These are phyloP conservation scores for Neonectria magnoliae DNA, from an alignment of 2,329 filamentous ascomycete genomes.

Conservation along the genomic window DNA sequence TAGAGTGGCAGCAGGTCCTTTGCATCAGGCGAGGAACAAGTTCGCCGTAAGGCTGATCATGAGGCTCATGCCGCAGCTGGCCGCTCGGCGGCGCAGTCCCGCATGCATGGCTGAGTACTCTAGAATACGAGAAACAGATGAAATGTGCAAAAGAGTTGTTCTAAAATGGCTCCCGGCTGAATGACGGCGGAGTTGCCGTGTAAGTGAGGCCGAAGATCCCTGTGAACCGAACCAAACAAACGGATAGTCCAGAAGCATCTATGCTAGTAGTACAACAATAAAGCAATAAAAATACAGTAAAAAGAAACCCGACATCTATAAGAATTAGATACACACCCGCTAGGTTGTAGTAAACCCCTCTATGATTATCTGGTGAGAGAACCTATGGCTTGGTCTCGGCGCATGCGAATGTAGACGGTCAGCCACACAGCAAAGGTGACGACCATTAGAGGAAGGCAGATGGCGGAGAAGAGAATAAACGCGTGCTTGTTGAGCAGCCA, in stretches of 20 bases:
- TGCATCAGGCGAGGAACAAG: not conserved
- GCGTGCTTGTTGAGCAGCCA: slow-evolving; percentile 12
- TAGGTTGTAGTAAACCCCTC: too few relatives aligned
- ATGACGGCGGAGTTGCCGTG: not conserved
- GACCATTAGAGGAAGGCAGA: slow-evolving; percentile 1
- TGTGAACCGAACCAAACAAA: not conserved
- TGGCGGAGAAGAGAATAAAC: slow-evolving; percentile 17
- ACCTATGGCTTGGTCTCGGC: too few relatives aligned
- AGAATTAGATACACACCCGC: too few relatives aligned
- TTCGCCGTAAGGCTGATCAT: not conserved
- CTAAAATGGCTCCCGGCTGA: not conserved
- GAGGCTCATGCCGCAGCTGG: not conserved
- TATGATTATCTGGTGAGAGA: too few relatives aligned
- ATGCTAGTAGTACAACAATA: not conserved
- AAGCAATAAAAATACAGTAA: too few relatives aligned
- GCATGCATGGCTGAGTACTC: not conserved
- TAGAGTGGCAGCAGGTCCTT: not conserved
- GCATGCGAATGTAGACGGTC: not conserved
- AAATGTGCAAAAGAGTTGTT: not conserved
- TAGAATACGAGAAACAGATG: not conserved
- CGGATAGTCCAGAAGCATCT: not conserved
- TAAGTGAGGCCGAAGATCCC: not conserved
- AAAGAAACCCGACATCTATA: too few relatives aligned
- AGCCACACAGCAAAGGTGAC: slow-evolving; percentile 20
- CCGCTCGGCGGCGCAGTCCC: not conserved